Percentiles rank a stretch among this genome's conserved stretches.
phyloP scores from a whole-genome alignment of 1,284 basidiomycete species.

The Sphaerobolus stellatus region DNA sequence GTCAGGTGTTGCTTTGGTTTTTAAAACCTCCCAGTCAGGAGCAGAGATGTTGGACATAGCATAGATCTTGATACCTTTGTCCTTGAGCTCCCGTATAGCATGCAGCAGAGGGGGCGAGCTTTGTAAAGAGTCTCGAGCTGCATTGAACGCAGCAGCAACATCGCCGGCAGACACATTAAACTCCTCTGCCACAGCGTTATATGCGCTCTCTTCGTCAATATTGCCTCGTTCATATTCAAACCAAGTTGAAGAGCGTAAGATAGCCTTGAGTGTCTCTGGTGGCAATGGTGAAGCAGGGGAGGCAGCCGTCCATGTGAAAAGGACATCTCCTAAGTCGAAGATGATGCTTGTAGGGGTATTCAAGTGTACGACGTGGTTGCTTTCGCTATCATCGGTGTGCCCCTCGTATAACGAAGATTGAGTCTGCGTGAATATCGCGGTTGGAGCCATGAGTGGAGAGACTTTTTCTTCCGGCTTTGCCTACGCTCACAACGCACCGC shows the following conservation, averaged over 20 bases:
- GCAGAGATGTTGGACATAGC: conserved; percentile 62
- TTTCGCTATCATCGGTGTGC: too few relatives aligned
- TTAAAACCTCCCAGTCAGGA: conserved; percentile 50
- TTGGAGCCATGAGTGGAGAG: too few relatives aligned
- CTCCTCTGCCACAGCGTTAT: conserved; percentile 40
- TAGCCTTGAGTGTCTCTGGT: conserved; percentile 41
- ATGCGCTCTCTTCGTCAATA: conserved; percentile 47
- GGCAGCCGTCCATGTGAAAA: conserved; percentile 54
- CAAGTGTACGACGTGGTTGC: too few relatives aligned
- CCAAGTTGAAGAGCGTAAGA: conserved; percentile 52
- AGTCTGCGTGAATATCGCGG: too few relatives aligned
- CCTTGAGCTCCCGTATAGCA: conserved; percentile 48
- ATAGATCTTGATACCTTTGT: conserved; percentile 42
- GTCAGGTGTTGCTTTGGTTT: conserved; percentile 36
- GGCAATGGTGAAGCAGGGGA: conserved; percentile 46
- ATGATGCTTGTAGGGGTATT: conserved; percentile 12
- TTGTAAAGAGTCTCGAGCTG: conserved; percentile 47
- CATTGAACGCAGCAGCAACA: conserved; percentile 43
- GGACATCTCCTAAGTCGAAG: conserved; percentile 48
- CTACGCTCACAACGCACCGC: too few relatives aligned
- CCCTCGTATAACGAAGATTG: too few relatives aligned
- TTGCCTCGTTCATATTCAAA: conserved; percentile 54
- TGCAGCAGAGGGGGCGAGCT: conserved; percentile 45
- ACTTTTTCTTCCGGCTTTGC: too few relatives aligned
- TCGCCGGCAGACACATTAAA: conserved; percentile 41